Base-by-base conservation (phyloP, 345 rosid species). In the Salix udensis region DNA sequence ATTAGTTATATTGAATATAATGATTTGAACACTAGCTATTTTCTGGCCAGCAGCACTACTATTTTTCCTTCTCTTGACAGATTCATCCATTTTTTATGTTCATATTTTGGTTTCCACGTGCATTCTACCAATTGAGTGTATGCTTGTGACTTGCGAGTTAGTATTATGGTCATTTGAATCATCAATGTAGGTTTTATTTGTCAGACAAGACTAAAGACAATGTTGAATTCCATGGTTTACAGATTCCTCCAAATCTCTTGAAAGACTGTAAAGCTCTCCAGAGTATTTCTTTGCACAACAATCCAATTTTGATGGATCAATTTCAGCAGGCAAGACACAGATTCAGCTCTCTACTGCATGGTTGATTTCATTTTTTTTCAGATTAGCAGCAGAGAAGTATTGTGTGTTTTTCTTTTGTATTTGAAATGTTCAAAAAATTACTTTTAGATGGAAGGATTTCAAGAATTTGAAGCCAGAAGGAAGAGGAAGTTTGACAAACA, bases 401-500 rank as follows among this genome's bases (percentile, higher is more conserved):
- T 26, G 68, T 67, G 48, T 31, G 28, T n/a, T 11, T 28, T 0
- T 70, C 28, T 19, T 23, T 26, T 21, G 4, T 26, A 28, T 61
- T 7, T 72, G 28, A 80, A 78, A 15, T 73, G 42, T 23, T 13
- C 1, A 24, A 60, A 9, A 12, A 74, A 69, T 37, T 71, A 30
- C 46, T 42, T 62, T 37, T 81, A 95, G 97, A 91, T 95, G 96
- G 96, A 91, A 78, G 98, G 98, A 73, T 95, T 90, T 80, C 85
- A 79, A 65, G 97, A 93, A 74, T 95, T 93, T 77, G 97, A 95
- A 87, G 89, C 86, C 65, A 88, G 97, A 89, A 90, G 98, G 81
- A 95, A 88, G 88, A 91, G 83, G 88, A 95, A 95, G 80, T 93
- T 91, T 65, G 98, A 95, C 87, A 93, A 95, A 85, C 98, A 93